A percentile compares a stretch with the other conserved stretches of the same genome.
Conservation (phyloP, 2,329 filamentous ascomycete genomes). For the Aspergillus jensenii region DNA sequence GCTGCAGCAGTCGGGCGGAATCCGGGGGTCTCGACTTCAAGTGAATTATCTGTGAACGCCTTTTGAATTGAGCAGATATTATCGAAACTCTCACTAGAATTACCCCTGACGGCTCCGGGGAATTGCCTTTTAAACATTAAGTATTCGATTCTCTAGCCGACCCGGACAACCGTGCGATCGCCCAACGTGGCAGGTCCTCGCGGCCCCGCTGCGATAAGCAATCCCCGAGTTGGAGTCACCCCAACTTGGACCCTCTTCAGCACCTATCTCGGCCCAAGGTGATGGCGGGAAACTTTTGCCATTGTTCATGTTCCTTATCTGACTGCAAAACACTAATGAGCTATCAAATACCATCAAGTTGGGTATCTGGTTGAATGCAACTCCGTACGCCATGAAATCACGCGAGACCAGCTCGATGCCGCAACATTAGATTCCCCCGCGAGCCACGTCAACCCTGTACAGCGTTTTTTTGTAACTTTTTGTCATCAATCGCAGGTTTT, state of each 20-base stretch:
- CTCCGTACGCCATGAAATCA: too few species aligned
- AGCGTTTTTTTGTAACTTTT: background rate
- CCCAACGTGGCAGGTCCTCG: conserved; percentile 22
- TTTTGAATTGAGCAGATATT: background rate
- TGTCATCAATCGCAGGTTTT: background rate
- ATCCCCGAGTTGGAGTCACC: background rate
- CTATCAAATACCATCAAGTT: background rate
- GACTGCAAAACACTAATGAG: background rate
- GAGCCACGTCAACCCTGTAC: background rate
- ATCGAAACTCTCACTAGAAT: background rate
- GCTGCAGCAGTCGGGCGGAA: background rate
- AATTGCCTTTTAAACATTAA: background rate
- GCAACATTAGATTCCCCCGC: background rate
- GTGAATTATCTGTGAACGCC: too few species aligned
- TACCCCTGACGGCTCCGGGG: too few species aligned
- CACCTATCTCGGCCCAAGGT: background rate
- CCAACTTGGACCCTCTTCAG: background rate
- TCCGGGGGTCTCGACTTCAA: background rate
- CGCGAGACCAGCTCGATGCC: background rate
- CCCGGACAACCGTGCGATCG: background rate
- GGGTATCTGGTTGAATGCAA: too few species aligned
- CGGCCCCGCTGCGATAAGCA: background rate
- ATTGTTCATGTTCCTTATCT: background rate
- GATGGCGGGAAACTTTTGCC: background rate
- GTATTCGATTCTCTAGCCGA: background rate